Conservation (phyloP, 139 green algal genomes). For the Tetradesmus obliquus region DNA sequence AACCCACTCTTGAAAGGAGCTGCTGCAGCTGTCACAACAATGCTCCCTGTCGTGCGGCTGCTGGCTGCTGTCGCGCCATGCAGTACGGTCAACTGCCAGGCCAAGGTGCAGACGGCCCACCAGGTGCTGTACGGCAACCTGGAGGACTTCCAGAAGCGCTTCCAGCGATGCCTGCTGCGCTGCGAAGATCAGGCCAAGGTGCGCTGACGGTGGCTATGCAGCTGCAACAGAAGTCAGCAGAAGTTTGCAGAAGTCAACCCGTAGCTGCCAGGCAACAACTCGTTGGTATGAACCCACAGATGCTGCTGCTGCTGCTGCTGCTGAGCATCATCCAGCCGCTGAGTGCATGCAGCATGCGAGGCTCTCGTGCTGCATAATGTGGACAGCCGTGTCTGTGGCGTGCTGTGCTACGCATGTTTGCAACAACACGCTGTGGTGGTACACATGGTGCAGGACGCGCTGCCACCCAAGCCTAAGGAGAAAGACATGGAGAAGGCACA, state of each 20-base stretch:
- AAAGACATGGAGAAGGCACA: conserved; percentile 36
- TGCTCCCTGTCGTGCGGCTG: too few species aligned
- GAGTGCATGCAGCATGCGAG: too few species aligned
- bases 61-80: background rate
- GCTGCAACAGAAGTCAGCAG: too few species aligned
- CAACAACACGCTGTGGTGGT: background rate
- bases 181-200: conserved; percentile 61
- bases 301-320: too few species aligned
- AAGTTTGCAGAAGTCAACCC: too few species aligned
- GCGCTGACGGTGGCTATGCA: background rate
- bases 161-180: conserved; percentile 62
- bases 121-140: conserved; percentile 38
- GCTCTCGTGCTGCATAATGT: too few species aligned
- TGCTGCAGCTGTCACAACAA: too few species aligned
- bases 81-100: conserved; percentile 37
- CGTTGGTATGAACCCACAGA: too few species aligned
- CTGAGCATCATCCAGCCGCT: too few species aligned
- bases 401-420: background rate
- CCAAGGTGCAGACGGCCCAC: conserved; percentile 36
- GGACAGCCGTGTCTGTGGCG: too few species aligned
- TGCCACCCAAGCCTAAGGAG: conserved; percentile 16
- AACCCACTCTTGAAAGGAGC: too few species aligned
- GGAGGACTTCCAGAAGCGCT: conserved; percentile 59
- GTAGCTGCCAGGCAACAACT: too few species aligned
- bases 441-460: background rate